These are phyloP conservation scores for Emergomyces orientalis DNA, from an alignment of 2,329 filamentous ascomycete genomes.

Conservation along the genomic window DNA sequence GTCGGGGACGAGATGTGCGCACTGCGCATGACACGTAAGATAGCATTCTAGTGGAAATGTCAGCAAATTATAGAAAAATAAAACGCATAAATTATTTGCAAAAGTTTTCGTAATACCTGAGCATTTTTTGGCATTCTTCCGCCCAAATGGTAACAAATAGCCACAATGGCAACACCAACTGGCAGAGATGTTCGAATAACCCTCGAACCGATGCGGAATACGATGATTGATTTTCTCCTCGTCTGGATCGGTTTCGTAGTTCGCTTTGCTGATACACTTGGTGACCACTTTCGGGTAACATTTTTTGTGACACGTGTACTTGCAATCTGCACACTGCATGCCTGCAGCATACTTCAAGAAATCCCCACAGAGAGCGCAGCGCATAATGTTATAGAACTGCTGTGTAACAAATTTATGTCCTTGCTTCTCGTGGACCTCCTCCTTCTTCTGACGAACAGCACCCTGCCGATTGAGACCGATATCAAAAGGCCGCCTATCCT, in stretches of 20 bases:
- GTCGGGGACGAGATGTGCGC: constrained; percentile 90
- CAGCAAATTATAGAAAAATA: constrained; percentile 9
- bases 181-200: constrained; percentile 94
- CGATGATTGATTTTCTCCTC: constrained; percentile 99
- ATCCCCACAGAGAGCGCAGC: constrained; percentile 91
- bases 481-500: constrained; percentile 72
- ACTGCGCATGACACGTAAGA: constrained; percentile 82
- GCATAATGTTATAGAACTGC: constrained; percentile 99
- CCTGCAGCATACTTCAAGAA: constrained; percentile 97
- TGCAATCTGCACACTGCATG: constrained; percentile 99
- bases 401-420: constrained; percentile 98
- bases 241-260: constrained; percentile 94
- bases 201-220: constrained; percentile 92
- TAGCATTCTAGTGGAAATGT: constrained; percentile 58
- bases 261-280: constrained; percentile 99
- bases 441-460: constrained; percentile 93
- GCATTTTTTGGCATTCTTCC: constrained; percentile 91
- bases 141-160: constrained; percentile 87
- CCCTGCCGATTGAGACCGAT: constrained; percentile 88
- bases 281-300: constrained; percentile 95
- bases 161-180: constrained; percentile 99
- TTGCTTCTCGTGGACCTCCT: constrained; percentile 97
- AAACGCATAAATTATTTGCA: background rate
- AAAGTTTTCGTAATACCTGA: constrained; percentile 49
- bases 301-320: constrained; percentile 97